phyloP scores from a whole-genome alignment of 805 yeast genomes.

The Saccharomycopsis selenospora region DNA sequence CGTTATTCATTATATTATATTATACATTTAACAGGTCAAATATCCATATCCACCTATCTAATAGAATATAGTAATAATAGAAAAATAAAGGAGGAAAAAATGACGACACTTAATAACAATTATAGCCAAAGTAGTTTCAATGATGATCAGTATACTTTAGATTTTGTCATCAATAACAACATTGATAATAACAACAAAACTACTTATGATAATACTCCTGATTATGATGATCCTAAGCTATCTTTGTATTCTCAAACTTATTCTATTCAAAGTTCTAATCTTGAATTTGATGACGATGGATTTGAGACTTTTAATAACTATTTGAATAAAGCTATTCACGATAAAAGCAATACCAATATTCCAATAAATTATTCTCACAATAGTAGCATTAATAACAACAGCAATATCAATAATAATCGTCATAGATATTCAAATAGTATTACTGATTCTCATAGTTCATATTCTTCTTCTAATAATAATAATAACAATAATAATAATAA shows the following conservation, averaged over 20 bases:
- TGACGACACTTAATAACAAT: background rate
- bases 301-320: background rate
- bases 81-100: no score
- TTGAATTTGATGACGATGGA: conserved; percentile 1
- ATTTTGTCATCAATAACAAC: background rate
- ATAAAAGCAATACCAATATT: no score
- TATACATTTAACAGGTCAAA: no score
- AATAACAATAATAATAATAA: no score
- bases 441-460: background rate
- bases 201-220: background rate
- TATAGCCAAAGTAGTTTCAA: background rate
- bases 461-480: background rate
- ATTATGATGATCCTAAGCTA: background rate
- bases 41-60: no score
- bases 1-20: no score
- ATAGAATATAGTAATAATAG: no score
- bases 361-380: no score
- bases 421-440: background rate
- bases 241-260: background rate
- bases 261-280: background rate
- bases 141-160: background rate
- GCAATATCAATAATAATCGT: background rate
- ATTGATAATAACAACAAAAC: background rate
- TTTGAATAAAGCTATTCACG: conserved; percentile 1
- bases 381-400: background rate